Percentiles rank a stretch among this genome's conserved stretches.
These are phyloP conservation scores for Aspergillus quadricinctus DNA, from an alignment of 2,329 filamentous ascomycete genomes.

Conservation along the genomic window DNA sequence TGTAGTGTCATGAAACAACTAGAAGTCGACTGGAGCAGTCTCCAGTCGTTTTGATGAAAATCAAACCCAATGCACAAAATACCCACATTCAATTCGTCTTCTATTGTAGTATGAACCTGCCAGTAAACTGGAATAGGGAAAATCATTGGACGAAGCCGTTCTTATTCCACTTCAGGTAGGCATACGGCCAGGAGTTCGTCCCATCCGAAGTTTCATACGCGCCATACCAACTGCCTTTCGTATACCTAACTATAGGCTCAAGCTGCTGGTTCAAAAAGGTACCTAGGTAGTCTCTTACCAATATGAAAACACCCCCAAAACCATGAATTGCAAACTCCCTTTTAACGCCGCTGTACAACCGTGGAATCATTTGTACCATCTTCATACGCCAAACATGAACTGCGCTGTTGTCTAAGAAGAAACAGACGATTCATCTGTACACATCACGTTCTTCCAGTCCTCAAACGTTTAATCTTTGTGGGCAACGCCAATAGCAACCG, in stretches of 20 bases:
- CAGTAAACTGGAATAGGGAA: background rate
- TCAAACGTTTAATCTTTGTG: background rate
- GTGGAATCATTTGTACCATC: background rate
- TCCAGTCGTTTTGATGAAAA: slow-evolving; percentile 30
- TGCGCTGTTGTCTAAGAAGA: background rate
- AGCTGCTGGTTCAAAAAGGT: too few relatives aligned
- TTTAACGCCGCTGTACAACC: background rate
- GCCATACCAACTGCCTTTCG: too few relatives aligned
- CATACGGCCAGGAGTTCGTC: too few relatives aligned
- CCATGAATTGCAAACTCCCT: background rate
- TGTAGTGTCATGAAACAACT: slow-evolving; percentile 34
- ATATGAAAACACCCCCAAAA: background rate
- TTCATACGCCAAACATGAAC: background rate
- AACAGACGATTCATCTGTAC: background rate
- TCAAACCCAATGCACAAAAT: slow-evolving; percentile 20
- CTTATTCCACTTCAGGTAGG: too few relatives aligned
- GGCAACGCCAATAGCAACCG: background rate
- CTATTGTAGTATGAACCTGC: background rate
- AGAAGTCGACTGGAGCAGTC: slow-evolving; percentile 22
- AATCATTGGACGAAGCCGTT: too few relatives aligned
- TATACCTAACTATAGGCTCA: too few relatives aligned
- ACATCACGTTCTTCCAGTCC: background rate
- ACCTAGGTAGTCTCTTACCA: background rate
- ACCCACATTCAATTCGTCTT: slow-evolving; percentile 9
- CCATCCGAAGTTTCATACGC: too few relatives aligned